Evolutionary conservation across 768 basidiomycete species (phyloP).

Genomic region (Tricholoma hemisulphureum): DNA sequence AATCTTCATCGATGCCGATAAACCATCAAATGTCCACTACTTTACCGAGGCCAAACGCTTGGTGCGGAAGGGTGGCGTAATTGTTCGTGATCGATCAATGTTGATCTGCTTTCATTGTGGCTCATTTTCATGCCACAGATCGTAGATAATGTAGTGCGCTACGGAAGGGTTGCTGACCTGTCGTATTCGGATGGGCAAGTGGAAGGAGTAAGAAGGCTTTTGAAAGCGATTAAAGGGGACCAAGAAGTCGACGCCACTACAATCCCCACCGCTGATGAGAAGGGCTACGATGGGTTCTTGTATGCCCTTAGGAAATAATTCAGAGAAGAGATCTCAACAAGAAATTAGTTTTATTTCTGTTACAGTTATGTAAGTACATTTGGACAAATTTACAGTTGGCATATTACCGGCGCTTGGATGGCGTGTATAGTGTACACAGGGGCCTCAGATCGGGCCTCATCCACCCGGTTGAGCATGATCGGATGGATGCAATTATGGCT

Average conservation of each 20-base stretch:
- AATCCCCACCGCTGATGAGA: slow-evolving; percentile 48
- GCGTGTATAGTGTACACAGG: not conserved
- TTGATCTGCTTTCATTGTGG: not conserved
- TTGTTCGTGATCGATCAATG: slow-evolving; percentile 40
- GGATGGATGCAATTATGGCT: not conserved
- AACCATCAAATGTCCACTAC: slow-evolving; percentile 52
- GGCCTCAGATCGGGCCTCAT: not conserved
- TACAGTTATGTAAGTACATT: not conserved
- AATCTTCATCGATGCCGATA: slow-evolving; percentile 74
- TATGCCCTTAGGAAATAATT: slow-evolving; percentile 42
- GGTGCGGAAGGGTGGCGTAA: slow-evolving; percentile 56
- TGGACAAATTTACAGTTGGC: not conserved
- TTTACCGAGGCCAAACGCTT: slow-evolving; percentile 62
- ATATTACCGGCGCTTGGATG: not conserved
- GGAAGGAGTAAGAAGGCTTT: slow-evolving; percentile 48
- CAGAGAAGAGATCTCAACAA: not conserved
- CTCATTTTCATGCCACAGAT: slow-evolving; percentile 33
- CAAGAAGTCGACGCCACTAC: slow-evolving; percentile 50
- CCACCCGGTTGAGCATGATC: not conserved
- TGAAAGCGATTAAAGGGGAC: slow-evolving; percentile 48
- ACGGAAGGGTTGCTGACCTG: slow-evolving; percentile 45
- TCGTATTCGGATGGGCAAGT: slow-evolving; percentile 29
- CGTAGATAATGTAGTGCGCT: slow-evolving; percentile 61
- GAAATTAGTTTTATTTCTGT: too few species aligned
- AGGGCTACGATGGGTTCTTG: slow-evolving; percentile 54